Base-by-base conservation (phyloP, 768 basidiomycete genomes). In the Hericium rajendrae region DNA sequence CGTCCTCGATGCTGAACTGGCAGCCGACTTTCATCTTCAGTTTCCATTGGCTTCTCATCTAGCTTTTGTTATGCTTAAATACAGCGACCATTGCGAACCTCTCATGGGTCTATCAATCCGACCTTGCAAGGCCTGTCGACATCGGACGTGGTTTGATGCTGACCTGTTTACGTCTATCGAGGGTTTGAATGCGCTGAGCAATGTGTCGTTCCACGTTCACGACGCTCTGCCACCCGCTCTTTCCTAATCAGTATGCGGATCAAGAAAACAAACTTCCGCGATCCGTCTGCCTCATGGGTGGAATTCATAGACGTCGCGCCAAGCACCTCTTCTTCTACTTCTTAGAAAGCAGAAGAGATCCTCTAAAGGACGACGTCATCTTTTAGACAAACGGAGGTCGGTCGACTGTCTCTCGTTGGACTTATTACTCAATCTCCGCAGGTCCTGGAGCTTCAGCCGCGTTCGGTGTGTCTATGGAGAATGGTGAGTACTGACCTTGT, bases 301-400 rank as follows among this genome's bases (percentile, higher is more conserved):
- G 13, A 18, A 6, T 11, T 43, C 15, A n/a, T n/a, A n/a, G n/a
- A n/a, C n/a, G n/a, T n/a, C n/a, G 81, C 64, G 81, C 82, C 20
- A 78, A 82, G 55, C 84, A 84, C 60, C 54, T 85, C 46, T 84
- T 84, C 69, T 87, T 88, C 72, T 86, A 86, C 68, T 80, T 79
- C 66, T 79, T 79, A 62, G 77, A 79, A 62, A 73, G 72, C 37
- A 62, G 78, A 48, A 64, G 62, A 18, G 58, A 71, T 43, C 72
- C 71, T 0, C 63, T 61, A 22, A 67, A 43, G 38, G 69, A 69
- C 38, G 66, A 69, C 55, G 66, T 70, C 16, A 62, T 70, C 12
- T 66, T 71, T 56, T 71, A 70, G 71, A 70, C 69, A 18, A 70
- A 74, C 67, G 75, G 72, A 63, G 72, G 62, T 64, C 64, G 37